Evolutionary conservation across 441 rosid species (phyloP).

Genomic region (Manihot esculenta): DNA sequence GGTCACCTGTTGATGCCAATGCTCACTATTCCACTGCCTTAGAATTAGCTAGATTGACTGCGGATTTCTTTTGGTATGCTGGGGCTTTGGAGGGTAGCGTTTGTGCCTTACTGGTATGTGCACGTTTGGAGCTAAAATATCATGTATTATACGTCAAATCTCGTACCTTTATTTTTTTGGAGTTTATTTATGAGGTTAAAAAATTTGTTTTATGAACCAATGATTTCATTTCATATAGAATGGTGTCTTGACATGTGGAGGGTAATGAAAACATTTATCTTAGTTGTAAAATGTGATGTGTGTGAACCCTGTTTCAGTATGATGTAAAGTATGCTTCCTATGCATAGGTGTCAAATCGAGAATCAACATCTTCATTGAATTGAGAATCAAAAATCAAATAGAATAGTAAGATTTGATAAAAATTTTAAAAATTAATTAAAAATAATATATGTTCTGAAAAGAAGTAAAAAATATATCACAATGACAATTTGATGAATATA

Average conservation of each 20-base stretch:
- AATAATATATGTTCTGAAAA: too few species aligned
- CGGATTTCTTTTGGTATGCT: constrained; percentile 95
- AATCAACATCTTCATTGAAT: too few species aligned
- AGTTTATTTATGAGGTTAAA: background rate
- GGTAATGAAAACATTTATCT: background rate
- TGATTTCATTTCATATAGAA: background rate
- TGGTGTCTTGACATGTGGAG: background rate
- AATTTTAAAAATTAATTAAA: too few species aligned
- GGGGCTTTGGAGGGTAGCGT: constrained; percentile 98
- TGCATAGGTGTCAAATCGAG: too few species aligned
- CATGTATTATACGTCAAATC: constrained; percentile 23
- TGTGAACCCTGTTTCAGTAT: background rate
- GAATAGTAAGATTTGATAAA: too few species aligned
- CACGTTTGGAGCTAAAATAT: constrained; percentile 15
- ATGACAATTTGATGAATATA: too few species aligned
- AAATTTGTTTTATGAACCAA: background rate
- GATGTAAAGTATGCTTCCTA: too few species aligned
- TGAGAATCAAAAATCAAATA: too few species aligned
- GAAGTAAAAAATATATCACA: too few species aligned
- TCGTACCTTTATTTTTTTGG: constrained; percentile 6
- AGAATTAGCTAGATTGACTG: constrained; percentile 84
- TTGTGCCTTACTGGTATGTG: constrained; percentile 86
- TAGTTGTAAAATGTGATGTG: background rate
- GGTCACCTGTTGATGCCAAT: constrained; percentile 98
- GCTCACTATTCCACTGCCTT: constrained; percentile 94